phyloP scores from a whole-genome alignment of 1,284 basidiomycete genomes.

The Athelia sp. region DNA sequence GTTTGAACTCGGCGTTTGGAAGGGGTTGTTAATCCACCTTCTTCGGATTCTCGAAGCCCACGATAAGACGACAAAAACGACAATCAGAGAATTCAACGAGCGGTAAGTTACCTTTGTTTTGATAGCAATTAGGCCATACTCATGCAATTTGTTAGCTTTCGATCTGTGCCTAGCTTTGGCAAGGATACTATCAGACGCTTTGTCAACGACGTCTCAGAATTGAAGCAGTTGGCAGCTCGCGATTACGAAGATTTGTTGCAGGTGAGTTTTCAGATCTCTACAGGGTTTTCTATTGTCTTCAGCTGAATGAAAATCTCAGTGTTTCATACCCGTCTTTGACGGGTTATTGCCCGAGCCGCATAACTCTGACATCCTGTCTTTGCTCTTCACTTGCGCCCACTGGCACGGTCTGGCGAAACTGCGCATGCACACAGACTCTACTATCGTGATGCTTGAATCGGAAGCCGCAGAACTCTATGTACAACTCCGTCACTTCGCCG shows the following conservation, averaged over 20 bases:
- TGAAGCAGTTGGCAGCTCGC: conserved; percentile 29
- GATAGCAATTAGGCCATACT: no score
- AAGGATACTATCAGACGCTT: conserved; percentile 25
- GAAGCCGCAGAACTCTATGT: conserved; percentile 18
- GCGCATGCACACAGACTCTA: conserved; percentile 25
- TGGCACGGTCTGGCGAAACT: conserved; percentile 34
- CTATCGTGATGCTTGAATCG: conserved; percentile 15
- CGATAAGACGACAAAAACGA: neutral
- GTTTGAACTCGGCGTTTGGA: no score
- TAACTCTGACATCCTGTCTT: conserved; percentile 19
- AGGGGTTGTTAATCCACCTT: no score
- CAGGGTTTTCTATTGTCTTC: neutral
- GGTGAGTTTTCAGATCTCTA: conserved; percentile 15
- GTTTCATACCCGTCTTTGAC: conserved; percentile 31
- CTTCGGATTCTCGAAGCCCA: conserved; percentile 12
- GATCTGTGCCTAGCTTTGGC: conserved; percentile 25
- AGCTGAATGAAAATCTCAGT: conserved; percentile 19
- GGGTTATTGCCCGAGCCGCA: conserved; percentile 23
- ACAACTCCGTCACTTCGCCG: conserved; percentile 19
- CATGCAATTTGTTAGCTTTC: conserved; percentile 13
- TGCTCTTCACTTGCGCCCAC: conserved; percentile 20
- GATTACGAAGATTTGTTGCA: conserved; percentile 33
- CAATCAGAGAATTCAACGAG: neutral
- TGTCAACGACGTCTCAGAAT: conserved; percentile 23
- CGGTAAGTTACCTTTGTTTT: no score